phyloP scores from a whole-genome alignment of 805 yeast genomes.

The Clavispora fructus region DNA sequence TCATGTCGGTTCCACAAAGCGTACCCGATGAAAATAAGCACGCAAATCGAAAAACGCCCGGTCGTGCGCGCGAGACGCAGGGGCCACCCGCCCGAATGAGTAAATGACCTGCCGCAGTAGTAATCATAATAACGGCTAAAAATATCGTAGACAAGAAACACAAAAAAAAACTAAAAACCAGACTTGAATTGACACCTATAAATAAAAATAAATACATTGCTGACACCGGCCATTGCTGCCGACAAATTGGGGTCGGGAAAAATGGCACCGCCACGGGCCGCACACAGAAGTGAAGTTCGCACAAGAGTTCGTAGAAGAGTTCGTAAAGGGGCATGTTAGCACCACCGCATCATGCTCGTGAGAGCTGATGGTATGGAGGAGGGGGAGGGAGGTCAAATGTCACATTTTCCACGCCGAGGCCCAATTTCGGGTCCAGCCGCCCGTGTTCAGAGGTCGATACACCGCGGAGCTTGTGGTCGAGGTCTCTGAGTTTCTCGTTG shows the following conservation, averaged over 20 bases:
- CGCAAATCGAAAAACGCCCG: neutral
- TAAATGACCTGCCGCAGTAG: neutral
- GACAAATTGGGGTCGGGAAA: no score
- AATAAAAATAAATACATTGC: neutral
- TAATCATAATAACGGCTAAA: no score
- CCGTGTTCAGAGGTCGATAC: neutral
- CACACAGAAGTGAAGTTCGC: neutral
- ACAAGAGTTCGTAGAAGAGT: neutral
- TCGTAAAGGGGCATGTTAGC: neutral
- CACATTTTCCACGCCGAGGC: neutral
- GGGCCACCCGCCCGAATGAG: neutral
- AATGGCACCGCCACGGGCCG: neutral
- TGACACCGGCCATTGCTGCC: no score
- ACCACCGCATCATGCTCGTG: conserved; percentile 2
- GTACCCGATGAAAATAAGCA: neutral
- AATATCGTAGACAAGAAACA: no score
- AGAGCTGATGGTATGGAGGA: conserved; percentile 16
- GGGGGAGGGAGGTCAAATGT: conserved; percentile 3
- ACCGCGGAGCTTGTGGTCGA: neutral
- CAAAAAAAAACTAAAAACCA: neutral
- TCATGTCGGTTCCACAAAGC: conserved; percentile 33
- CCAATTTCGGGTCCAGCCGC: neutral
- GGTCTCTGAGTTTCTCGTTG: conserved; percentile 17
- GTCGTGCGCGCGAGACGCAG: neutral
- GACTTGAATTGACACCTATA: neutral